Evolutionary conservation across 805 yeast genomes (phyloP), one percentile per base, ranked within the genome.

Genomic region (Teunomyces gatunensis): DNA sequence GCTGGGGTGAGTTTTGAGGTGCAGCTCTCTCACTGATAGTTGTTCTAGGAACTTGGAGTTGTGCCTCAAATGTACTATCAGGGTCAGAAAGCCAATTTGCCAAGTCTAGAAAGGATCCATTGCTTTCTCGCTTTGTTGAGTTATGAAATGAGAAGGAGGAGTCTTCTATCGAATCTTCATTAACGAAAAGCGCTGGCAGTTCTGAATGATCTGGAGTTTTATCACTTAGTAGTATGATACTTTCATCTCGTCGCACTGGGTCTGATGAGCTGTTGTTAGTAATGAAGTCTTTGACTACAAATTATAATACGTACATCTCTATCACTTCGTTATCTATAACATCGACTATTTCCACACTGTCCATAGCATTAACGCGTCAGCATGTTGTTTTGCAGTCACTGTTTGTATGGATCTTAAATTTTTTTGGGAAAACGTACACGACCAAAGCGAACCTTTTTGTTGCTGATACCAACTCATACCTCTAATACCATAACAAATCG

Each of bases 81-180:
- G 40, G 17, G 23, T 58, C 63, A 21, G 65, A 60, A 2, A 61
- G 49, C 65, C 65, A 61, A 35, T 61, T 52, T 11, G 32, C 44
- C 5, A 59, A 39, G 46, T 60, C 62, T 13, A 58, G 46, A 13
- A 60, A 39, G n/a, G 46, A 18, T 6, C 23, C 32, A 23, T 29
- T 39, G 28, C 13, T 33, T 28, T 36, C 15, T 12, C 7, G 30
- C 17, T 35, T 27, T 13, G 20, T 43, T 30, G 47, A 42, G 33
- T 5, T 39, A 34, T 41, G 48, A 33, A 50, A 55, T 11, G 59
- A 47, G 43, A 57, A 57, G 9, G 61, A 48, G 20, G 60, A 55
- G 36, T 55, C 60, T 2, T 51, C 51, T n/a, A 57, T 48, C 12
- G 54, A 39, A 39, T 55, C 59, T 23, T 37, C 40, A 20, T 15